Evolutionary conservation across 2,329 filamentous ascomycete genomes (phyloP).

Genomic region (Metarhizium brunneum): DNA sequence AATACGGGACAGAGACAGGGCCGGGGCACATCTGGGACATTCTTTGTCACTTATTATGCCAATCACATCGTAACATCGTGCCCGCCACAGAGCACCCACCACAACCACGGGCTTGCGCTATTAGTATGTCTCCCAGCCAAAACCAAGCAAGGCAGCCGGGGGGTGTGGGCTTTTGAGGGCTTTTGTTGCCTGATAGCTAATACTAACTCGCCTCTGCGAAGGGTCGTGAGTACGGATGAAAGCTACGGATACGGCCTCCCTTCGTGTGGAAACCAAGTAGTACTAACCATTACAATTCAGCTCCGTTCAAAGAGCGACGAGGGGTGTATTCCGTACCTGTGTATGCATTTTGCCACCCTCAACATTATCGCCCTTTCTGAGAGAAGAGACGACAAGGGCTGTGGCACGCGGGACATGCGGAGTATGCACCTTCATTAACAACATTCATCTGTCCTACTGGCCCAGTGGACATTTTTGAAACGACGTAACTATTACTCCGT

Average conservation of each 20-base stretch:
- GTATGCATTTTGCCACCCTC: background rate
- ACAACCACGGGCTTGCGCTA: background rate
- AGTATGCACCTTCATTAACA: too few relatives aligned
- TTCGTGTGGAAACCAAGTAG: too few relatives aligned
- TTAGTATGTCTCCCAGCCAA: background rate
- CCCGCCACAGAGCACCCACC: background rate
- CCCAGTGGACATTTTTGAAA: too few relatives aligned
- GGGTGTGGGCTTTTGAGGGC: background rate
- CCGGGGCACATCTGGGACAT: background rate
- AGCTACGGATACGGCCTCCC: too few relatives aligned
- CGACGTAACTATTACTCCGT: too few relatives aligned
- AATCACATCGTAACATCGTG: constrained; percentile 2
- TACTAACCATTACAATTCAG: background rate
- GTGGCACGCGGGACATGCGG: too few relatives aligned
- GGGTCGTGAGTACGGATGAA: too few relatives aligned
- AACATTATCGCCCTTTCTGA: background rate
- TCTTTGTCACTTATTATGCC: background rate
- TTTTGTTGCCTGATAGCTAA: background rate
- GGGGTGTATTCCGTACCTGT: background rate
- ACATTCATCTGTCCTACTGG: too few relatives aligned
- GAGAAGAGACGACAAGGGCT: background rate
- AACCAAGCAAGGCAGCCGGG: background rate
- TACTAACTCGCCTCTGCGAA: too few relatives aligned
- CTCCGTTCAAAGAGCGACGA: background rate
- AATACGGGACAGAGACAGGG: background rate